A percentile compares a stretch with the other conserved stretches of the same genome.
phyloP scores from a whole-genome alignment of 345 rosid genomes.

The Pelargonium nanum region DNA sequence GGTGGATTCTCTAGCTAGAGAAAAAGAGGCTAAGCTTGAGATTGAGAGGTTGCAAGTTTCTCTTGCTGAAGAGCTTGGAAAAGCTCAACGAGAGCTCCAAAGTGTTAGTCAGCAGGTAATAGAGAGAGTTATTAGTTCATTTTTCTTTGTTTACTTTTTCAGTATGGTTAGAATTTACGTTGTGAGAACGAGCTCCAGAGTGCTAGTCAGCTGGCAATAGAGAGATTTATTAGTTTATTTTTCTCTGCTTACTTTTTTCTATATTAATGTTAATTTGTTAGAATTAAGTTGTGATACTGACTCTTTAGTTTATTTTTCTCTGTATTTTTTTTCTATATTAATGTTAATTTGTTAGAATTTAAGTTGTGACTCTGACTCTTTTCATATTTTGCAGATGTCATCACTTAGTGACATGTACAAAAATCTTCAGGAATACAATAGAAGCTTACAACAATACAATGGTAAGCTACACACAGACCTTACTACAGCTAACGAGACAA shows the following conservation, averaged over 20 bases:
- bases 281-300: no score
- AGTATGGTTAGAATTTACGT: no score
- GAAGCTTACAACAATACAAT: slow-evolving; percentile 88
- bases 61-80: slow-evolving; percentile 68
- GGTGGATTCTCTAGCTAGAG: slow-evolving; percentile 61
- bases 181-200: slow-evolving; percentile 91
- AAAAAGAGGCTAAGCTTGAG: slow-evolving; percentile 60
- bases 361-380: no score
- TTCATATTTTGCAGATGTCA: slow-evolving; percentile 43
- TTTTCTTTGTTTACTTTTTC: no score
- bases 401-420: slow-evolving; percentile 94
- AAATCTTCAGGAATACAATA: slow-evolving; percentile 83
- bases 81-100: slow-evolving; percentile 77
- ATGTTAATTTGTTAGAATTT: no score
- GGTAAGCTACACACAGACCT: slow-evolving; percentile 92
- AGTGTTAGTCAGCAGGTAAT: slow-evolving; percentile 90
- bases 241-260: no score
- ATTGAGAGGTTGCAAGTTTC: slow-evolving; percentile 64
- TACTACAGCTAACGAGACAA: slow-evolving; percentile 61
- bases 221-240: no score
- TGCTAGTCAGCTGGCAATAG: slow-evolving; percentile 85
- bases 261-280: no score
- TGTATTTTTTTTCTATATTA: no score
- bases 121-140: no score
- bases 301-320: no score